Evolutionary conservation across 208 protist species (phyloP).

Genomic region (Naegleria lovaniensis): DNA sequence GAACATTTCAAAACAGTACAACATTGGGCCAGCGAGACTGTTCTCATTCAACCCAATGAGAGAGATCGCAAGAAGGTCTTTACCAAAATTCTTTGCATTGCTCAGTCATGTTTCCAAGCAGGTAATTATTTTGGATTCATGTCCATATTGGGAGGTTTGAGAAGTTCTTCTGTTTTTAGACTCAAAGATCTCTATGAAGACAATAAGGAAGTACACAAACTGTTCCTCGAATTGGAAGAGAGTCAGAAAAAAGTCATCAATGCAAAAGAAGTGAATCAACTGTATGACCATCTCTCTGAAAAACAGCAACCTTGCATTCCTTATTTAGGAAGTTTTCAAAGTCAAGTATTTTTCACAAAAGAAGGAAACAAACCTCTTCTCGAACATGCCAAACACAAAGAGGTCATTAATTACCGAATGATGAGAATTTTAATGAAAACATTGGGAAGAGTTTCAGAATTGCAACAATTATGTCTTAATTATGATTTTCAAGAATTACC

Average conservation of each 20-base stretch:
- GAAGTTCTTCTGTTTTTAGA: slow-evolving; percentile 29
- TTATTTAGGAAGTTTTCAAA: slow-evolving; percentile 35
- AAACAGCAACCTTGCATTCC: slow-evolving; percentile 31
- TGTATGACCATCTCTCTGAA: slow-evolving; percentile 26
- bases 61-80: slow-evolving; percentile 33
- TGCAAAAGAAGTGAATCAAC: neutral
- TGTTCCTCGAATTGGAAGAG: slow-evolving; percentile 5
- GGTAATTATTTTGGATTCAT: slow-evolving; percentile 26
- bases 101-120: neutral
- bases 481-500: neutral
- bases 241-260: slow-evolving; percentile 1
- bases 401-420: slow-evolving; percentile 43
- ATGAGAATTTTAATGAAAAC: neutral
- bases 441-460: neutral
- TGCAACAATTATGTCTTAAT: neutral
- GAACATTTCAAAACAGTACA: slow-evolving; percentile 37
- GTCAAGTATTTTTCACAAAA: slow-evolving; percentile 34
- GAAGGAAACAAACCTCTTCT: slow-evolving; percentile 23
- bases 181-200: slow-evolving; percentile 28
- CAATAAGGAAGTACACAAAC: slow-evolving; percentile 28
- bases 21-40: neutral
- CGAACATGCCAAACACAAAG: slow-evolving; percentile 19
- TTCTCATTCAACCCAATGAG: slow-evolving; percentile 24
- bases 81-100: neutral
- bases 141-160: slow-evolving; percentile 29